Percentiles rank a stretch among this genome's conserved stretches.
Conservation (phyloP, 345 rosid species). For the Hevea brasiliensis region DNA sequence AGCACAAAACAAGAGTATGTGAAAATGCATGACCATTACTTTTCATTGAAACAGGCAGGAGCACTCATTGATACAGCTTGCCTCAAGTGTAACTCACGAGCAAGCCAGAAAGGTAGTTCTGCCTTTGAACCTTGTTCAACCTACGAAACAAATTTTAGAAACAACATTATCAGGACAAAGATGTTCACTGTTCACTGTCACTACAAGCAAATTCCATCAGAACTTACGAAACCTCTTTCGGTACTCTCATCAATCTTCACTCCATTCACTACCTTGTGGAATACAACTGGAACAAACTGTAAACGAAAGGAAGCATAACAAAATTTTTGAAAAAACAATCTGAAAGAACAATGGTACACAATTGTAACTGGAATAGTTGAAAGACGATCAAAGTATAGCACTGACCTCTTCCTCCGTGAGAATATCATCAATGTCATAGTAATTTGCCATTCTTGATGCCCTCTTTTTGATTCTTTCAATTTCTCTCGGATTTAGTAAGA, state of each 20-base stretch:
- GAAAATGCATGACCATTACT: conserved; percentile 46
- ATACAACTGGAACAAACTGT: conserved; percentile 62
- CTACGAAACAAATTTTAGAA: conserved; percentile 31
- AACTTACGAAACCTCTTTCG: conserved; percentile 59
- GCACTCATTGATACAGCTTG: conserved; percentile 60
- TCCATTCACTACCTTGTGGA: conserved; percentile 60
- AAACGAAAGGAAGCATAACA: neutral
- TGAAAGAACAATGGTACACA: neutral
- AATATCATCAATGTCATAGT: conserved; percentile 74
- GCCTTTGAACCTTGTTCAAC: conserved; percentile 73
- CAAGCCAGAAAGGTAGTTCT: conserved; percentile 90
- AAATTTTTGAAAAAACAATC: too few relatives aligned
- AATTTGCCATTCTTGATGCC: conserved; percentile 43
- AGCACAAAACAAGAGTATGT: neutral
- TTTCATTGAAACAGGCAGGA: conserved; percentile 73
- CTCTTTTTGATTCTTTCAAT: neutral
- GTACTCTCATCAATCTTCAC: conserved; percentile 77
- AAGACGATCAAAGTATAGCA: neutral
- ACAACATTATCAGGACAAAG: neutral
- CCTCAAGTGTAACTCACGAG: conserved; percentile 63
- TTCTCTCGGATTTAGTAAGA: neutral
- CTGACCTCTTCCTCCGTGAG: conserved; percentile 28
- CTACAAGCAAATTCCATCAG: neutral
- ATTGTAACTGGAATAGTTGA: neutral
- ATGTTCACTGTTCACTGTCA: neutral